phyloP scores from a whole-genome alignment of 805 yeast genomes.

The Priceomyces haplophilus region DNA sequence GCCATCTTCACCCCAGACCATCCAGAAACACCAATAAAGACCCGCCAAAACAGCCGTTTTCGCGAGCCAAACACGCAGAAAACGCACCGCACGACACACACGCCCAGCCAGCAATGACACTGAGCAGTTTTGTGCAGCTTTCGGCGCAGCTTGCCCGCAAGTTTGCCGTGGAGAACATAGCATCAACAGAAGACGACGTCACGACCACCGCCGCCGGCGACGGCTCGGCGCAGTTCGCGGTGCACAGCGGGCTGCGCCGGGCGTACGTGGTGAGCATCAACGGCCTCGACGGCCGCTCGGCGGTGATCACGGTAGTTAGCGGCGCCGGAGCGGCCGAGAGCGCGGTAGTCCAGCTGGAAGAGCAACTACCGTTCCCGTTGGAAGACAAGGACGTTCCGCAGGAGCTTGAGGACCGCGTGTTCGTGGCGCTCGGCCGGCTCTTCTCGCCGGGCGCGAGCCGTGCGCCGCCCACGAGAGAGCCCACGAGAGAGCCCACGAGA shows the following conservation, averaged over 20 bases:
- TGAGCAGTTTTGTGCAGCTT: slow-evolving; percentile 1
- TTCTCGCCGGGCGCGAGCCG: not conserved
- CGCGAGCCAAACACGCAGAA: too few relatives aligned
- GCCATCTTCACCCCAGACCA: too few relatives aligned
- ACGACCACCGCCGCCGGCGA: not conserved
- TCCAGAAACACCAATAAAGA: too few relatives aligned
- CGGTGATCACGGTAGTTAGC: not conserved
- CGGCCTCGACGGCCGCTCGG: slow-evolving; percentile 1
- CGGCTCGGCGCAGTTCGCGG: not conserved
- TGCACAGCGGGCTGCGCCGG: not conserved
- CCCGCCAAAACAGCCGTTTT: too few relatives aligned
- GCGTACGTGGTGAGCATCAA: slow-evolving; percentile 1
- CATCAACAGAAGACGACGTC: not conserved
- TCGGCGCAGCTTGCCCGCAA: not conserved
- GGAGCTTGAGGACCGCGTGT: not conserved
- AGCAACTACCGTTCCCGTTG: not conserved
- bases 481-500: too few relatives aligned
- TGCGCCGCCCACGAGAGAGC: too few relatives aligned
- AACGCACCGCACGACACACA: too few relatives aligned
- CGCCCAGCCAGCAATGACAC: too few relatives aligned
- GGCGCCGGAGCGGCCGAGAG: not conserved
- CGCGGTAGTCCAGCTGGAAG: not conserved
- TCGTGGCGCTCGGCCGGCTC: not conserved
- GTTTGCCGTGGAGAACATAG: not conserved
- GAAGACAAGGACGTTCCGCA: not conserved